Conservation (phyloP, 208 protist species). For the Lotmaria passim region DNA sequence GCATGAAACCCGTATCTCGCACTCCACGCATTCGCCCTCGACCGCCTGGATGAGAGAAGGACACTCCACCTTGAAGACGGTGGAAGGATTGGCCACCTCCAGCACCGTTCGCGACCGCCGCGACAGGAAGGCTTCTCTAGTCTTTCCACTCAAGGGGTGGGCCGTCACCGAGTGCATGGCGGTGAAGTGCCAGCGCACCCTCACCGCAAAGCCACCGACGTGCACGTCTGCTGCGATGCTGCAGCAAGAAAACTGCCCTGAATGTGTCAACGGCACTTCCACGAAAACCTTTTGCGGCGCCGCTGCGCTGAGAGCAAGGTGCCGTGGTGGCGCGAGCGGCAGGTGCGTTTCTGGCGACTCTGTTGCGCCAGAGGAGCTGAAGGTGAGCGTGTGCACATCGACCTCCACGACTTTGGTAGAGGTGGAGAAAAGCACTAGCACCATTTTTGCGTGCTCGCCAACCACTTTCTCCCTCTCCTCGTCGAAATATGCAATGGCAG, state of each 20-base stretch:
- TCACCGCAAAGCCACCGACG: conserved; percentile 26
- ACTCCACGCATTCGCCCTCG: conserved; percentile 57
- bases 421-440: conserved; percentile 40
- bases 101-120: conserved; percentile 21
- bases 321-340: conserved; percentile 1
- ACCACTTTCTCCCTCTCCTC: conserved; percentile 21
- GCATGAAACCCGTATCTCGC: conserved; percentile 44
- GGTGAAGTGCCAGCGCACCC: conserved; percentile 29
- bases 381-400: conserved; percentile 23
- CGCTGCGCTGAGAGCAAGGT: conserved; percentile 18
- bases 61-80: conserved; percentile 42
- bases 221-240: conserved; percentile 38
- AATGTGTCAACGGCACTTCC: conserved; percentile 35
- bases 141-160: conserved; percentile 20
- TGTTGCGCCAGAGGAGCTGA: conserved; percentile 1
- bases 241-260: conserved; percentile 48
- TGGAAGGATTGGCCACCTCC: conserved; percentile 36
- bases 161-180: background rate
- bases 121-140: conserved; percentile 6
- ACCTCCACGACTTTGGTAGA: conserved; percentile 21
- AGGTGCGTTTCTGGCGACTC: conserved; percentile 13
- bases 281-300: conserved; percentile 14
- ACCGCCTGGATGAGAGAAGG: conserved; percentile 44
- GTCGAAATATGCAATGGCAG: conserved; percentile 29
- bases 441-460: conserved; percentile 16